Evolutionary conservation across 257 asterid species (phyloP), one percentile per base, ranked within the genome.

Genomic region (Craterostigma plantagineum): DNA sequence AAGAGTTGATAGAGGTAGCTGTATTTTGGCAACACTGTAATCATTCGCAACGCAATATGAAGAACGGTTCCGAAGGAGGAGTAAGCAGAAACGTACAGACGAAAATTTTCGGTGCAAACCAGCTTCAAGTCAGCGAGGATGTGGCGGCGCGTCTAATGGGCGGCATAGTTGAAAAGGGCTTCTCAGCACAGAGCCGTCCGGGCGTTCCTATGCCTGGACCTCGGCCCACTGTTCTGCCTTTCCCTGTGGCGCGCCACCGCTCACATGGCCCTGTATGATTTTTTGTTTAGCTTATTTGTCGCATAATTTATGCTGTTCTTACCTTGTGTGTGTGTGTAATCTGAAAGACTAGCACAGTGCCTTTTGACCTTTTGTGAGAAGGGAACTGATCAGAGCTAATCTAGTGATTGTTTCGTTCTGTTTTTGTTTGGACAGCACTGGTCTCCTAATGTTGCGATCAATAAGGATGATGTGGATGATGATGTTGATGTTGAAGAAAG

Each of bases 191-290:
- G 30, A 35, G 43, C 14, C 27, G 46, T 51, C 63, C 70, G 35
- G 7, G 47, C 51, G 37, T 48, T 30, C 73, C 68, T n/a, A 48
- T 65, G 23, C 18, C 64, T 12, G 57, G 63, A 11, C 94, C 91
- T 39, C 78, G 63, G 16, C 93, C 97, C 42, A 49, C 81, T 35
- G 82, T 78, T 47, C 71, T 76, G 56, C 79, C 97, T 35, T 86
- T 86, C 49, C 97, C 93, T 10, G 74, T 59, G 23, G 94, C 94
- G 37, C 94, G 92, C 61, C 97, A 86, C 63, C 94, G 94, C 61
- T 72, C 97, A 38, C 79, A 71, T 50, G 92, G 80, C 59, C 94
- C 93, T 11, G 94, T 81, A 73, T 35, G 66, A 7, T 4, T 38
- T 48, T 46, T 39, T 34, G 14, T 27, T 43, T 34, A 16, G 18